Percentiles rank a stretch among this genome's conserved stretches.
Conservation (phyloP, 208 protist species). For the Acanthamoeba royreba region DNA sequence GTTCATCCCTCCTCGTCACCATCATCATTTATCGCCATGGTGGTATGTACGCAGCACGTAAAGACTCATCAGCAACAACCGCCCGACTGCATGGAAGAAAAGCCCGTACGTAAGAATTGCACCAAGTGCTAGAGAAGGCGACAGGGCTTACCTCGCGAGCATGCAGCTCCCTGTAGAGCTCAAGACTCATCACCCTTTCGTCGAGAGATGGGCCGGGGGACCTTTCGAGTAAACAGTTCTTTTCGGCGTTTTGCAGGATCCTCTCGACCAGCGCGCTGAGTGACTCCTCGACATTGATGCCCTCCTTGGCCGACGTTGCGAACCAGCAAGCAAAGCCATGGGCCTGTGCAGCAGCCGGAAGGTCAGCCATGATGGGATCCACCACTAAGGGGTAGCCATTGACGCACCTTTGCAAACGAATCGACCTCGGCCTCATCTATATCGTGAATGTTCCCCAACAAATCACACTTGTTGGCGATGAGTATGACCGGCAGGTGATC, state of each 20-base stretch:
- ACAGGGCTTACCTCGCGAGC: no score
- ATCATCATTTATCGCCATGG: no score
- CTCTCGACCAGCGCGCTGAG: constrained; percentile 47
- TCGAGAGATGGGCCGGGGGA: no score
- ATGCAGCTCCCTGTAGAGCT: no score
- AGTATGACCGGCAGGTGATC: not conserved
- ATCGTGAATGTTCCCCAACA: not conserved
- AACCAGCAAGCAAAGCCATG: constrained; percentile 67
- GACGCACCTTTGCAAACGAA: not conserved
- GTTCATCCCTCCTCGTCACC: no score
- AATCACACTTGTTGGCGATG: not conserved
- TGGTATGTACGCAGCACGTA: no score
- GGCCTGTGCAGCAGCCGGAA: not conserved
- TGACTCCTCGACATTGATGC: constrained; percentile 64
- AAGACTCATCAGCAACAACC: no score
- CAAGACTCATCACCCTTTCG: no score
- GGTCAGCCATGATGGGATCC: not conserved
- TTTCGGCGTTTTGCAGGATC: constrained; percentile 53
- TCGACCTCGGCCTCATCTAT: not conserved
- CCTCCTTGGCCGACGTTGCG: constrained; percentile 53
- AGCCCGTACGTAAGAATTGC: no score
- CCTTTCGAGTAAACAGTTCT: no score
- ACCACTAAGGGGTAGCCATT: not conserved
- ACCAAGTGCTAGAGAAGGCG: no score
- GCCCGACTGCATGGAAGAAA: no score